Evolutionary conservation across 2,329 filamentous ascomycete species (phyloP).

Genomic region (Aspergillus ruber): DNA sequence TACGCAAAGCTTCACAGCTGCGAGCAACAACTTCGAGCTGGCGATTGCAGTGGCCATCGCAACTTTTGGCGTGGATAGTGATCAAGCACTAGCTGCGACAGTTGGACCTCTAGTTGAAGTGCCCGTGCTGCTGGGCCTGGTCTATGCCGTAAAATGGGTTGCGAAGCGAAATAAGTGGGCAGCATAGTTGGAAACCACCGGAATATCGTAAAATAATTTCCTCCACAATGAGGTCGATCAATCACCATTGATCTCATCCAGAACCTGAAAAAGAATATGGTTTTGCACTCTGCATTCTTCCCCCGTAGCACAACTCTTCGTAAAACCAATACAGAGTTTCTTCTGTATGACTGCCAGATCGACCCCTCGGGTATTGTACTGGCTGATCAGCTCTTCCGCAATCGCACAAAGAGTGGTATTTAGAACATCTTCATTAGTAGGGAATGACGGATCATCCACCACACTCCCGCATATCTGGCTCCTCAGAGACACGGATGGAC

Average conservation of each 20-base stretch:
- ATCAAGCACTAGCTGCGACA: conserved; percentile 74
- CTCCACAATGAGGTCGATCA: conserved; percentile 1
- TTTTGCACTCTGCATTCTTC: conserved; percentile 34
- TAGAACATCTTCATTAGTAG: conserved; percentile 19
- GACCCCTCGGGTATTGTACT: conserved; percentile 30
- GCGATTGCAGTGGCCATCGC: conserved; percentile 84
- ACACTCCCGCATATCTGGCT: conserved; percentile 19
- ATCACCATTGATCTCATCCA: conserved; percentile 32
- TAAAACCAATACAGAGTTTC: conserved; percentile 30
- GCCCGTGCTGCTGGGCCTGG: conserved; percentile 68
- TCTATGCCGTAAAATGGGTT: conserved; percentile 58
- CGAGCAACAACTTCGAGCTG: conserved; percentile 89
- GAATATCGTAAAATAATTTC: not conserved
- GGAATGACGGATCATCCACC: conserved; percentile 12
- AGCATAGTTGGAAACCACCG: not conserved
- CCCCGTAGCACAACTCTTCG: conserved; percentile 17
- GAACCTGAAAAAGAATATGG: conserved; percentile 36
- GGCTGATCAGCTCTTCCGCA: conserved; percentile 31
- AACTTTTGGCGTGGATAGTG: conserved; percentile 68
- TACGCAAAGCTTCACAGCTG: conserved; percentile 82
- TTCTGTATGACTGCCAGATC: conserved; percentile 31
- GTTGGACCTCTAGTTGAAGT: conserved; percentile 84
- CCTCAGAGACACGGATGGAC: no score
- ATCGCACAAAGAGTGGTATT: conserved; percentile 34
- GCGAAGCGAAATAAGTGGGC: conserved; percentile 12